Conservation (phyloP, 73 alveolate species). For the Paraurostyla sp. region DNA sequence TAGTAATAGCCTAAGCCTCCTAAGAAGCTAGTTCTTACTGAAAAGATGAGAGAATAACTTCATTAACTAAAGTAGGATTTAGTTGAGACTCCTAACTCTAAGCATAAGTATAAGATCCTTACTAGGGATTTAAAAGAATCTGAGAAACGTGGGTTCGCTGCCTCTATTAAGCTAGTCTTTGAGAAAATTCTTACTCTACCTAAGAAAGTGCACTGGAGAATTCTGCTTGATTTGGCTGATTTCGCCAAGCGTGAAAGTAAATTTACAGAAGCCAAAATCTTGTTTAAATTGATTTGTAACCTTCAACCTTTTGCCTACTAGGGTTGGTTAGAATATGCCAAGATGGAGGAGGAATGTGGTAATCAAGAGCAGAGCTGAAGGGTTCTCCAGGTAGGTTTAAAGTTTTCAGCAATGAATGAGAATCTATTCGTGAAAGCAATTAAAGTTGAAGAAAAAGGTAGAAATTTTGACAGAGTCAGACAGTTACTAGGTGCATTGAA, state of each 20-base stretch:
- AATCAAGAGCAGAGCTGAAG: conserved; percentile 65
- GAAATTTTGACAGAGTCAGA: conserved; percentile 69
- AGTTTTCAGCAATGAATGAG: conserved; percentile 76
- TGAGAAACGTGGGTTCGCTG: conserved; percentile 30
- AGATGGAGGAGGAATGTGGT: conserved; percentile 87
- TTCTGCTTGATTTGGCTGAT: conserved; percentile 79
- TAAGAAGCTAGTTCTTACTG: not conserved
- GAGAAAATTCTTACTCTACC: conserved; percentile 32
- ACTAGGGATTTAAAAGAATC: conserved; percentile 35
- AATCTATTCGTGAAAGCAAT: conserved; percentile 69
- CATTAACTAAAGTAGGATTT: not conserved
- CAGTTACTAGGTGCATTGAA: conserved; percentile 53
- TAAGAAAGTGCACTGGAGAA: conserved; percentile 73
- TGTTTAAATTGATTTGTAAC: conserved; percentile 61
- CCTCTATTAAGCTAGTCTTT: conserved; percentile 36
- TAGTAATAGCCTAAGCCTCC: not conserved
- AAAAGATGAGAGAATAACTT: not conserved
- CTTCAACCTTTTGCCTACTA: conserved; percentile 70
- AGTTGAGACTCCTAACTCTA: conserved; percentile 51
- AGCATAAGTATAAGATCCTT: not conserved
- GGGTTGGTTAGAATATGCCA: conserved; percentile 84
- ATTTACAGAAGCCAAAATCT: conserved; percentile 69
- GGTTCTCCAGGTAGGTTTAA: conserved; percentile 72
- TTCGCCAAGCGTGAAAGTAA: conserved; percentile 76
- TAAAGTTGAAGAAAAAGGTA: conserved; percentile 76